These are phyloP conservation scores for Yarrowia sp. DNA, from an alignment of 805 yeast species.

Conservation along the genomic window DNA sequence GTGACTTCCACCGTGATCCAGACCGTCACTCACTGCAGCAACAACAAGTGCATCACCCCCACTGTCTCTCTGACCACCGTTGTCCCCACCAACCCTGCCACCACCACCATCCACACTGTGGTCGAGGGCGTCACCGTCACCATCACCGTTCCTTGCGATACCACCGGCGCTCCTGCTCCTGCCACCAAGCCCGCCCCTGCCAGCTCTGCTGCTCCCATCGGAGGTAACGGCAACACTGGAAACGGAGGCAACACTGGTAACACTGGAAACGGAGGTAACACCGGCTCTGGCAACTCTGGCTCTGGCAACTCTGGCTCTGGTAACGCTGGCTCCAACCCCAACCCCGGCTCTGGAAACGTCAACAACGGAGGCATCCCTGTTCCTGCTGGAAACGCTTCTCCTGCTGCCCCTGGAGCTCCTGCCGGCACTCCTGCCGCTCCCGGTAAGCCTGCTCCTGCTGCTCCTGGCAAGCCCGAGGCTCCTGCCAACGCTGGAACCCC, in stretches of 20 bases:
- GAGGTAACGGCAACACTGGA: neutral
- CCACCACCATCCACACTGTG: slow-evolving; percentile 16
- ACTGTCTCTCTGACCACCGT: slow-evolving; percentile 27
- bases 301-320: slow-evolving; percentile 4
- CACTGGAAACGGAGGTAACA: neutral
- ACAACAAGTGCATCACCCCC: slow-evolving; percentile 18
- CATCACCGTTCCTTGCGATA: slow-evolving; percentile 34
- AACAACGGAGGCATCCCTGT: no score
- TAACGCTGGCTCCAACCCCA: neutral
- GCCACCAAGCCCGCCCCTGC: neutral
- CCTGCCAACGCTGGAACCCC: neutral
- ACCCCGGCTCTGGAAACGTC: neutral
- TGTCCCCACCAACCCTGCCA: slow-evolving; percentile 33
- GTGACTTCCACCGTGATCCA: slow-evolving; percentile 25
- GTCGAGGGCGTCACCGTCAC: slow-evolving; percentile 26
- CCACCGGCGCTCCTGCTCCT: neutral
- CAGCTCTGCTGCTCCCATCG: neutral
- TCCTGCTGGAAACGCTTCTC: neutral
- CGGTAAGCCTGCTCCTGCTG: neutral
- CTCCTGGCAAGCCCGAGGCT: neutral
- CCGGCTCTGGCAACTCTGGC: slow-evolving; percentile 5
- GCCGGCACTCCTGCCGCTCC: neutral
- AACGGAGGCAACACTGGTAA: neutral
- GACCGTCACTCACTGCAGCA: slow-evolving; percentile 26
- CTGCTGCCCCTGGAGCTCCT: neutral